Percentiles rank a stretch among this genome's conserved stretches.
Evolutionary conservation across 2,329 filamentous ascomycete genomes (phyloP).

Genomic region (Ilyonectria destructans): DNA sequence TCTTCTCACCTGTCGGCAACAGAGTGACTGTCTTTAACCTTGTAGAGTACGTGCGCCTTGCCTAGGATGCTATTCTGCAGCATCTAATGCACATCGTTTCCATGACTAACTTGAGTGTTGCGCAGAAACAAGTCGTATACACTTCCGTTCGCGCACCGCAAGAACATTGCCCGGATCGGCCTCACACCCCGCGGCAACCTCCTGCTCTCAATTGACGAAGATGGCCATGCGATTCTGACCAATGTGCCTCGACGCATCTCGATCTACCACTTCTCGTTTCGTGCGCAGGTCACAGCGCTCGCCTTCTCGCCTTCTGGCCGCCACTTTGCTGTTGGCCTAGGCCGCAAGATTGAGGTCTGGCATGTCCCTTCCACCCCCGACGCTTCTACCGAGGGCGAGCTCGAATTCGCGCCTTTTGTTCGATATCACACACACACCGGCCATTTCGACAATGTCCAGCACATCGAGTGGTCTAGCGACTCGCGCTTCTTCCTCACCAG

Average conservation of each 20-base stretch:
- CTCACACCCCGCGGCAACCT: conserved; percentile 93
- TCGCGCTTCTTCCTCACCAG: conserved; percentile 95
- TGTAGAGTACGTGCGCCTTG: conserved; percentile 78
- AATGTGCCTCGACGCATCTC: conserved; percentile 89
- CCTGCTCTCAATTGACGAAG: conserved; percentile 92
- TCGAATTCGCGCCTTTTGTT: conserved; percentile 97
- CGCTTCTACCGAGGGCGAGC: conserved; percentile 81
- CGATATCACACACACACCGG: conserved; percentile 88
- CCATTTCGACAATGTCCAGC: conserved; percentile 89
- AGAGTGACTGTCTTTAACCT: conserved; percentile 96
- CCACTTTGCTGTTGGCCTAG: conserved; percentile 91
- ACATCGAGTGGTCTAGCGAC: conserved; percentile 96
- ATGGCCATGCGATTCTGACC: conserved; percentile 93
- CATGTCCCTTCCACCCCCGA: conserved; percentile 93
- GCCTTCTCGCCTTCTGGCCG: conserved; percentile 92
- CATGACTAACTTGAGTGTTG: conserved; percentile 52
- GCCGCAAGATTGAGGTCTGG: conserved; percentile 94
- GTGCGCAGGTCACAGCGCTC: conserved; percentile 84
- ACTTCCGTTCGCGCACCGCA: conserved; percentile 91
- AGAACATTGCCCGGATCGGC: conserved; percentile 91
- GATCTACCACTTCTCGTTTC: conserved; percentile 97
- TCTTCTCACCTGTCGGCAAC: conserved; percentile 97
- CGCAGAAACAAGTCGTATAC: conserved; percentile 88
- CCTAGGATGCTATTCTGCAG: not conserved
- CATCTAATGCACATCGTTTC: not conserved